Evolutionary conservation across 2,329 filamentous ascomycete genomes (phyloP), one percentile per base, ranked within the genome.

Genomic region (Colletotrichum sp.): DNA sequence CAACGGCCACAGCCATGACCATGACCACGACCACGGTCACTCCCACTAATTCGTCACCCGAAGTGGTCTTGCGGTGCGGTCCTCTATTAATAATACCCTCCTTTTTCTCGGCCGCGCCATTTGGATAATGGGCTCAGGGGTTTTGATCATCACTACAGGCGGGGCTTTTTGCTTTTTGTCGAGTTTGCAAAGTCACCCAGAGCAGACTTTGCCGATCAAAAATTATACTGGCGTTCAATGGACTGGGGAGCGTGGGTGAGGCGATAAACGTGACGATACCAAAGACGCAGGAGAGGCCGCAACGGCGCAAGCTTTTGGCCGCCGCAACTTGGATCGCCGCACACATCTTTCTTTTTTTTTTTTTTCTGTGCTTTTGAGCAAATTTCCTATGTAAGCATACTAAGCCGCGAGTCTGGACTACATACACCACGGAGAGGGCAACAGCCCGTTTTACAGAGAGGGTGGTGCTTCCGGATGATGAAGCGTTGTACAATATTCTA

Each of bases 11-110:
- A 21, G 61, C 24, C 69, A 67, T 21, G 52, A 48, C 18, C 66
- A 75, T 48, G 60, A 48, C 30, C 72, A 75, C 32, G 26, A 30
- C 34, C 74, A 76, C 52, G 32, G 66, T 16, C 74, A 76, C 67
- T 76, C 72, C 24, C 28, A 39, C 52, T 68, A 59, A 64, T 64
- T 26, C 43, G 4, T 39, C 43, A 48, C n/a, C n/a, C 10, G 10
- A 48, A 48, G n/a, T 21, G 43, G 43, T 48, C 26, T 24, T 28
- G 18, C 24, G n/a, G 28, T 18, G 34, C 57, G 18, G 68, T 39
- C 26, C 18, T 26, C 28, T 6, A 26, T 36, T 52, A 57, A 61
- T 70, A 52, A 55, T 43, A 68, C 52, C 24, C 63, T 32, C 39
- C 4, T 57, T 52, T 59, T 14, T 60, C 39, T 30, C 43, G 64